Evolutionary conservation across 148 eudicot genomes (phyloP).

Genomic region (Camellia lanceoleosa): DNA sequence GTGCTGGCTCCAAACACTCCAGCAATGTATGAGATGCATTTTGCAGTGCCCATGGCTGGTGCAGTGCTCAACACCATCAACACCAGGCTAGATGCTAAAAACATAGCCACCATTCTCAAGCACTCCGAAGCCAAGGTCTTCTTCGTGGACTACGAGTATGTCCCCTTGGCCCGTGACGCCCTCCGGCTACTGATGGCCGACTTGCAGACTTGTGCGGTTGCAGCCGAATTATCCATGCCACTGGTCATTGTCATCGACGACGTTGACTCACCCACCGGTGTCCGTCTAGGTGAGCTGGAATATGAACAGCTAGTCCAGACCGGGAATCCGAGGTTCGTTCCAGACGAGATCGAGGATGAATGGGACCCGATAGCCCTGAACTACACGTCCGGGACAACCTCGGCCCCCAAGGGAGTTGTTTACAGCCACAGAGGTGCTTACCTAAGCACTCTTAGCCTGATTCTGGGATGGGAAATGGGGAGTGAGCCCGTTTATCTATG

Average conservation of each 20-base stretch:
- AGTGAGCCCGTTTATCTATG: slow-evolving; percentile 72
- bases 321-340: slow-evolving; percentile 37
- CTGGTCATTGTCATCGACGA: slow-evolving; percentile 58
- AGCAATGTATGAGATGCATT: slow-evolving; percentile 89
- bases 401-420: slow-evolving; percentile 81
- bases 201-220: neutral
- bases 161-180: slow-evolving; percentile 55
- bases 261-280: slow-evolving; percentile 40
- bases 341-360: slow-evolving; percentile 43
- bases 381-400: slow-evolving; percentile 88
- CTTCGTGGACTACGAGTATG: slow-evolving; percentile 62
- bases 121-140: slow-evolving; percentile 77
- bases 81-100: slow-evolving; percentile 61
- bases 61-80: slow-evolving; percentile 80
- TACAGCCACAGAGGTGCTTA: slow-evolving; percentile 90
- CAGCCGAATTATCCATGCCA: slow-evolving; percentile 28
- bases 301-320: slow-evolving; percentile 55
- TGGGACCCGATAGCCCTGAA: slow-evolving; percentile 83
- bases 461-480: slow-evolving; percentile 81
- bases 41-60: slow-evolving; percentile 96
- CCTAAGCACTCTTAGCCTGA: slow-evolving; percentile 66
- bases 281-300: slow-evolving; percentile 52
- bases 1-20: slow-evolving; percentile 89
- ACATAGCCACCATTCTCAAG: slow-evolving; percentile 59
- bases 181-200: slow-evolving; percentile 38